These are phyloP conservation scores for Athelia sp. DNA, from an alignment of 1,284 basidiomycete species.

Conservation along the genomic window DNA sequence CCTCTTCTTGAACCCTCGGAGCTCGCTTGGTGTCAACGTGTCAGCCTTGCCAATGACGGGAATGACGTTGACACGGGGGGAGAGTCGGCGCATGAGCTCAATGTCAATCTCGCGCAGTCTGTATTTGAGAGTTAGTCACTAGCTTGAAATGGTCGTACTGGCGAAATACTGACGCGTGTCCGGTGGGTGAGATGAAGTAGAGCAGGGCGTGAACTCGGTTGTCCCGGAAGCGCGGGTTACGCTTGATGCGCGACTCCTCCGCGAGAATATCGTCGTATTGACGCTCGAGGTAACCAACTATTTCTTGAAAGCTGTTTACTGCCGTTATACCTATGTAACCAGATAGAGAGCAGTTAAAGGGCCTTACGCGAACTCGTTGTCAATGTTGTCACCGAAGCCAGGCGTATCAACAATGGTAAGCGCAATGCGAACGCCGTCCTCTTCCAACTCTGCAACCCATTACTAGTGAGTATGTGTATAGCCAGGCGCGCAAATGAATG, in stretches of 20 bases:
- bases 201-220: conserved; percentile 94
- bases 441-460: conserved; percentile 78
- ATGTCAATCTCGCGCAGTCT: conserved; percentile 99
- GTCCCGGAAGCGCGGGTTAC: conserved; percentile 98
- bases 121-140: conserved; percentile 1
- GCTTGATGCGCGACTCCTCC: conserved; percentile 98
- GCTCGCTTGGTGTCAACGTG: conserved; percentile 87
- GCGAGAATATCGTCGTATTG: conserved; percentile 99
- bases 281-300: conserved; percentile 94
- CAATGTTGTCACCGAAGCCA: conserved; percentile 98
- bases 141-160: not conserved
- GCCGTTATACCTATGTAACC: not conserved
- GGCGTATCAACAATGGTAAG: conserved; percentile 99
- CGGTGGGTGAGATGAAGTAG: conserved; percentile 97
- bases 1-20: conserved; percentile 94
- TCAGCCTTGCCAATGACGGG: conserved; percentile 98
- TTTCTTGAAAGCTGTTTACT: conserved; percentile 84
- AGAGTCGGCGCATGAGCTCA: conserved; percentile 94
- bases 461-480: conserved; percentile 4
- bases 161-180: conserved; percentile 56
- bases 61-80: conserved; percentile 97
- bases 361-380: conserved; percentile 95
- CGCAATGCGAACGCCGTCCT: conserved; percentile 97
- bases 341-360: conserved; percentile 4
- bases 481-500: not conserved